A percentile compares a stretch with the other conserved stretches of the same genome.
These are phyloP conservation scores for Colletotrichum sidae DNA, from an alignment of 2,329 filamentous ascomycete genomes.

Conservation along the genomic window DNA sequence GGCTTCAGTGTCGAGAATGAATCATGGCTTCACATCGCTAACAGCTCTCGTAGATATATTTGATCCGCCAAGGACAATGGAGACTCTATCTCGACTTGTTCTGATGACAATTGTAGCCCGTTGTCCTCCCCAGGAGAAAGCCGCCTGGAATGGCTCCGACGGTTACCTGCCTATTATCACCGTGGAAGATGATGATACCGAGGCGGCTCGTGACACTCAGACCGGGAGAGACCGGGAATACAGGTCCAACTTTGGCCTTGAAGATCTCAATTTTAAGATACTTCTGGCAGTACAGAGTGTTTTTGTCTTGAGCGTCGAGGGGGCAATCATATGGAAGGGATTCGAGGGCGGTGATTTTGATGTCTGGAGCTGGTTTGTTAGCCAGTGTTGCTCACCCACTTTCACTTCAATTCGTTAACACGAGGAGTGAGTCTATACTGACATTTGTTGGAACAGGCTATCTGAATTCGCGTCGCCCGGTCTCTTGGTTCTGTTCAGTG, in stretches of 20 bases:
- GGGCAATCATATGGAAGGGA: constrained; percentile 43
- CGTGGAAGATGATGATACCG: constrained; percentile 18
- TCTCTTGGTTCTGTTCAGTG: constrained; percentile 78
- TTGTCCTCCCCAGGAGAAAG: constrained; percentile 5
- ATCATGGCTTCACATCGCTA: too few species aligned
- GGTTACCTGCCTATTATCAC: constrained; percentile 10
- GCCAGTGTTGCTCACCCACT: background rate
- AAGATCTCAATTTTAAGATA: constrained; percentile 41
- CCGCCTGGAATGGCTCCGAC: constrained; percentile 17
- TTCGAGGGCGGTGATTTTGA: constrained; percentile 39
- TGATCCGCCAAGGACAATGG: too few species aligned
- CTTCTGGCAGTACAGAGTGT: constrained; percentile 44
- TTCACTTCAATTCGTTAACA: background rate
- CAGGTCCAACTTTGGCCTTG: too few species aligned
- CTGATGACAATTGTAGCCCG: too few species aligned
- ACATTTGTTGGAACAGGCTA: constrained; percentile 13
- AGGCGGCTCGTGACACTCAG: constrained; percentile 34
- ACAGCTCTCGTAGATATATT: too few species aligned
- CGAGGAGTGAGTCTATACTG: background rate
- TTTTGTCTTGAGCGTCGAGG: constrained; percentile 42
- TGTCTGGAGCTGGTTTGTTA: constrained; percentile 43
- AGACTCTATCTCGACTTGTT: too few species aligned
- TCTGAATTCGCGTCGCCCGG: constrained; percentile 25
- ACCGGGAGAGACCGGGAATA: background rate
- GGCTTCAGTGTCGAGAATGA: too few species aligned